Evolutionary conservation across 495 filamentous ascomycete genomes (phyloP).

Genomic region (Podospora pseudocomata): DNA sequence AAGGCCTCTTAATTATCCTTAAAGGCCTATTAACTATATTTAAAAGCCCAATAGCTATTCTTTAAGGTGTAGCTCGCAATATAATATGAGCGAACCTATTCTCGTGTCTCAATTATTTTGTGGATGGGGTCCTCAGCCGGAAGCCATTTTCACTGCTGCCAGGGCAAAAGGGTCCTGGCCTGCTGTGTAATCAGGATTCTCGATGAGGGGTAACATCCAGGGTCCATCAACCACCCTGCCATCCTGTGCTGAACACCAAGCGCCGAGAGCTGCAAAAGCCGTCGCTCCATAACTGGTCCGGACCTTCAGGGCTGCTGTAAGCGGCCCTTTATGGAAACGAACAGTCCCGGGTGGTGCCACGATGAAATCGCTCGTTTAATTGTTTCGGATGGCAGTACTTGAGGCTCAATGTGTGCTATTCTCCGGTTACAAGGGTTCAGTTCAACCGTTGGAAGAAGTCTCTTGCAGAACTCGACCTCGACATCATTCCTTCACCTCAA

Average conservation of each 20-base stretch:
- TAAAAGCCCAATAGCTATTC: too few relatives aligned
- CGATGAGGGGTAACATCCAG: background rate
- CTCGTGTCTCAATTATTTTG: too few relatives aligned
- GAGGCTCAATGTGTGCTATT: background rate
- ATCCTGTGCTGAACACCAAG: background rate
- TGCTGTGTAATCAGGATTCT: background rate
- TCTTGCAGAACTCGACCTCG: too few relatives aligned
- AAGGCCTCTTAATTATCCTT: too few relatives aligned
- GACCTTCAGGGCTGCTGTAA: background rate
- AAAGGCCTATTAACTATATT: too few relatives aligned
- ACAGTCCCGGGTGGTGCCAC: background rate
- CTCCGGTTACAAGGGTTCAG: background rate
- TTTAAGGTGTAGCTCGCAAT: too few relatives aligned
- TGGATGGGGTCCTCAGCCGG: too few relatives aligned
- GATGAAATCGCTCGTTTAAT: background rate
- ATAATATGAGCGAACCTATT: too few relatives aligned
- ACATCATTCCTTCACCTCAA: background rate
- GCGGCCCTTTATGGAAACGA: background rate
- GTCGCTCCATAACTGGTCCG: background rate
- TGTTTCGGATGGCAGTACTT: background rate
- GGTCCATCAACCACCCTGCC: background rate
- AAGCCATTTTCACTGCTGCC: too few relatives aligned
- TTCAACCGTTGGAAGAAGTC: background rate
- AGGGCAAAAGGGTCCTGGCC: background rate
- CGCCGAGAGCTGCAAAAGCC: background rate